Evolutionary conservation across 2,329 filamentous ascomycete species (phyloP).

Genomic region (Trichoderma breve): DNA sequence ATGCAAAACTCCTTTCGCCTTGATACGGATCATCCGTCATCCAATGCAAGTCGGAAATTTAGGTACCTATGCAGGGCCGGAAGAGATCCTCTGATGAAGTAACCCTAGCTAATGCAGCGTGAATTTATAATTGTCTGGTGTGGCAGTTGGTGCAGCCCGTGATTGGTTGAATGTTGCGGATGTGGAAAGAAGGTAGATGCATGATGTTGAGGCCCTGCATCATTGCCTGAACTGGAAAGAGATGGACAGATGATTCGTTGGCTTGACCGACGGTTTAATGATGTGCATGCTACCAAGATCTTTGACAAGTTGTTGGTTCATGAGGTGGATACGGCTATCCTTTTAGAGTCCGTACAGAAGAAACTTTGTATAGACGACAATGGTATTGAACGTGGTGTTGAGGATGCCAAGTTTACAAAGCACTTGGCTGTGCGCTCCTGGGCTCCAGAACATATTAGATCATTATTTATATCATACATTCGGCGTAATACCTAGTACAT

Average conservation of each 20-base stretch:
- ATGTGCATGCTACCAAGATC: neutral
- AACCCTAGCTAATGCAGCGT: neutral
- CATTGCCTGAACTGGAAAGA: constrained; percentile 3
- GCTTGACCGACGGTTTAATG: neutral
- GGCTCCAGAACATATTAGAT: neutral
- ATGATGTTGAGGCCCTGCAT: neutral
- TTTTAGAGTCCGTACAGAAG: neutral
- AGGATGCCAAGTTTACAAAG: neutral
- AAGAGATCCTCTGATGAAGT: neutral
- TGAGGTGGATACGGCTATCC: neutral
- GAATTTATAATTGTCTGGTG: neutral
- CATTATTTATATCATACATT: neutral
- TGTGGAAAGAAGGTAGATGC: neutral
- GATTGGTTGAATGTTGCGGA: neutral
- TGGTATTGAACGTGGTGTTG: neutral
- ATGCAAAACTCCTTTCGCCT: neutral
- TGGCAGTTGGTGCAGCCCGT: neutral
- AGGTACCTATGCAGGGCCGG: neutral
- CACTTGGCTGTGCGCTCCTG: too few relatives aligned
- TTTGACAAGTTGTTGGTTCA: neutral
- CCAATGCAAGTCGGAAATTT: neutral
- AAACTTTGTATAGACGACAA: neutral
- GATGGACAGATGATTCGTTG: neutral
- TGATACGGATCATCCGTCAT: neutral
- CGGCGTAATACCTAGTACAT: neutral